phyloP scores from a whole-genome alignment of 2,329 filamentous ascomycete genomes.

The Colletotrichum godetiae region DNA sequence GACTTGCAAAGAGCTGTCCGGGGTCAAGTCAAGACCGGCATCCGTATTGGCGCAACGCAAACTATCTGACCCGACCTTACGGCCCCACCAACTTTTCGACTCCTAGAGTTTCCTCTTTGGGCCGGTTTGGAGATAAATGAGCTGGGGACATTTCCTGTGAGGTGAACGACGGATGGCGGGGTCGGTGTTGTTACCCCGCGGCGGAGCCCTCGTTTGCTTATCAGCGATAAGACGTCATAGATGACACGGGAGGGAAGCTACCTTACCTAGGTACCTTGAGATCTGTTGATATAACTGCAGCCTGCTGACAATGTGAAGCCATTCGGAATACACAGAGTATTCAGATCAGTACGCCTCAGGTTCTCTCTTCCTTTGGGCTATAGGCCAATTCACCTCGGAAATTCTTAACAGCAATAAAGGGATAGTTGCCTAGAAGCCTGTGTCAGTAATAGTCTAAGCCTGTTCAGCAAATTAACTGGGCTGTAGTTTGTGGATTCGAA shows the following conservation, averaged over 20 bases:
- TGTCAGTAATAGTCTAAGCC: too few species aligned
- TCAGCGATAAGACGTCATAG: constrained; percentile 32
- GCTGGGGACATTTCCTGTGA: too few species aligned
- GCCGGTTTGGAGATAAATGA: constrained; percentile 2
- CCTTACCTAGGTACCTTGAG: too few species aligned
- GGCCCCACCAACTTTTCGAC: neutral
- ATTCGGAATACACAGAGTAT: neutral
- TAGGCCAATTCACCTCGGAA: too few species aligned
- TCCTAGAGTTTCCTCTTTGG: constrained; percentile 16
- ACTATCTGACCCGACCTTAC: too few species aligned
- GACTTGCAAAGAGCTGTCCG: too few species aligned
- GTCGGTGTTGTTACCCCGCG: constrained; percentile 23
- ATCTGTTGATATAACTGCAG: neutral
- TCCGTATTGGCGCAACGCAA: too few species aligned
- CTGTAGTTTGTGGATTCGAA: too few species aligned
- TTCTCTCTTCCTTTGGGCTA: neutral
- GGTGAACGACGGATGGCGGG: neutral
- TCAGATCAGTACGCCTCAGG: neutral
- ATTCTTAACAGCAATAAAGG: neutral
- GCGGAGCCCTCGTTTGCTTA: constrained; percentile 13
- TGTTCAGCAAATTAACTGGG: too few species aligned
- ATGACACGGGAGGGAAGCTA: neutral
- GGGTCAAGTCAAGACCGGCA: too few species aligned
- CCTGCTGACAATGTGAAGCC: neutral
- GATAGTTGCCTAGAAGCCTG: too few species aligned